Base-by-base conservation (phyloP, 441 rosid species). In the Viola pubescens region DNA sequence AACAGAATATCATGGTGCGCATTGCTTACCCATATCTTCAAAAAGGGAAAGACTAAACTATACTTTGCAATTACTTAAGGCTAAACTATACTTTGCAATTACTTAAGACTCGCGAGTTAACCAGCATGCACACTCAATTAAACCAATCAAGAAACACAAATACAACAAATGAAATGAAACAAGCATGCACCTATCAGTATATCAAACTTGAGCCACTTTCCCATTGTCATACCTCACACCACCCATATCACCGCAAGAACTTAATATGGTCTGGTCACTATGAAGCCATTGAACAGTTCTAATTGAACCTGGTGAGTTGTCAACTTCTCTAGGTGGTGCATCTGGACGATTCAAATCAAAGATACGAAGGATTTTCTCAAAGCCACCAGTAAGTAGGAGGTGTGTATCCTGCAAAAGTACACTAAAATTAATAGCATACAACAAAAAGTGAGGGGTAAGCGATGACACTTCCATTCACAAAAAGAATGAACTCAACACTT, bases 251-350 rank as follows among this genome's bases (percentile, higher is more conserved):
- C 88, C 67, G 62, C 91, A 89, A 70, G 98, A 83, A 75, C 98
- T 87, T 61, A 94, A 58, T 56, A 94, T 88, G 26, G 95, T 88
- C 74, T 88, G 90, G 68, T 94, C 97, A 67, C 87, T 83, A 61
- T 89, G 97, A 69, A 94, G 92, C 97, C 98, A 94, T 12, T 95
- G 87, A 47, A 82, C 87, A 42, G 96, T 86, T 79, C 97, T 74
- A 37, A 94, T 75, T 66, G 97, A 87, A 71, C 95, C 91, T 46
- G 95, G 91, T 40, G 95, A 84, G 11, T 72, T 74, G 66, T 78
- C 92, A 63, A 89, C 82, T 82, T 82, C 83, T 79, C 85, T 83
- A 39, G 95, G 91, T 50, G 90, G 70, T 54, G 86, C 97, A 68
- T 94, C 97, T 48, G 78, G 88, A 44, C 83, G 72, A 69, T 89